A percentile compares a stretch with the other conserved stretches of the same genome.
phyloP scores from a whole-genome alignment of 1,284 basidiomycete genomes.

The Malassezia arunalokei region DNA sequence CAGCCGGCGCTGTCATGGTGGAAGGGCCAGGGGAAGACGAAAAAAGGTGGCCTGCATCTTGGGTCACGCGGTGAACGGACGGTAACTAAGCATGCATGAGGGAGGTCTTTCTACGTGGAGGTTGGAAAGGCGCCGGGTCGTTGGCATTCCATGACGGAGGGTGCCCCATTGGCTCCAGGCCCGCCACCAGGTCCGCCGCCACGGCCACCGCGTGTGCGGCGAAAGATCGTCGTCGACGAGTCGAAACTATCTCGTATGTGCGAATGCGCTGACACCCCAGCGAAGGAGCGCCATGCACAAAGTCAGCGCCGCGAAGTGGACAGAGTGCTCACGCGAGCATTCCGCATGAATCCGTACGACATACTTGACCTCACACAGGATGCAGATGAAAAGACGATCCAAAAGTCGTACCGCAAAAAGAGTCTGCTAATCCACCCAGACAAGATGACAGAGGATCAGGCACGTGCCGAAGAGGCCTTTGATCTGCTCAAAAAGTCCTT shows the following conservation, averaged over 20 bases:
- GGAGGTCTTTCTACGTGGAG: too few species aligned
- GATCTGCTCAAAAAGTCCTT: constrained; percentile 53
- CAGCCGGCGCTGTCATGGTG: background rate
- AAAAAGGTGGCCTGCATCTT: too few species aligned
- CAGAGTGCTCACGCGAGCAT: constrained; percentile 49
- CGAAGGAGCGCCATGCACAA: constrained; percentile 25
- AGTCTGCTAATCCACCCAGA: constrained; percentile 54
- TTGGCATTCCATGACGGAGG: background rate
- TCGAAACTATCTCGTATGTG: background rate
- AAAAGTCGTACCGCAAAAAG: constrained; percentile 52
- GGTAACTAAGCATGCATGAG: background rate
- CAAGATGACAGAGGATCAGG: constrained; percentile 51
- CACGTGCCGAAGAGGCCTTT: constrained; percentile 52
- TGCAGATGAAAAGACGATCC: constrained; percentile 50
- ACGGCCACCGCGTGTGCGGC: constrained; percentile 11
- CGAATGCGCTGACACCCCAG: background rate
- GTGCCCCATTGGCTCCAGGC: background rate
- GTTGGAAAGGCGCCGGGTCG: too few species aligned
- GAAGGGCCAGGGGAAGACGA: too few species aligned
- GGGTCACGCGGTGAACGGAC: too few species aligned
- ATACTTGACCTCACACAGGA: constrained; percentile 50
- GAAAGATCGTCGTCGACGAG: background rate
- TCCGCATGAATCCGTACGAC: constrained; percentile 54
- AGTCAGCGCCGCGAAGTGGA: constrained; percentile 49
- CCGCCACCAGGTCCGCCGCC: constrained; percentile 14